phyloP scores from a whole-genome alignment of 2,329 filamentous ascomycete genomes.

The Dothistroma septosporum region DNA sequence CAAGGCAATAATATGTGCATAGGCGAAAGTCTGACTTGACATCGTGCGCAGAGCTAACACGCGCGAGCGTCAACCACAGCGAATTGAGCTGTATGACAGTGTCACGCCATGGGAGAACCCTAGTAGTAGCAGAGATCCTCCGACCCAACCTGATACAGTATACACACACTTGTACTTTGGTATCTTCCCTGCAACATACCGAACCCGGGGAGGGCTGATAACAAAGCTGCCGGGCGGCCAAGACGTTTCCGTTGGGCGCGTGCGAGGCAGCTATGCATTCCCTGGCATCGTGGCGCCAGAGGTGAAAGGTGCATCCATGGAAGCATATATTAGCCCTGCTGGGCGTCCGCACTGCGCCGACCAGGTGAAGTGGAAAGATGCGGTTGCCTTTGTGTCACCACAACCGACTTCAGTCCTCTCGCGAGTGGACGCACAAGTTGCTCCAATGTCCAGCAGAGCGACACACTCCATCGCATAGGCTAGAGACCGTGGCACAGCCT shows the following conservation, averaged over 20 bases:
- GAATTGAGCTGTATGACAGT: neutral
- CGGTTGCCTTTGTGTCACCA: neutral
- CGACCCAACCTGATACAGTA: slow-evolving; percentile 4
- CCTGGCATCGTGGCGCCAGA: slow-evolving; percentile 3
- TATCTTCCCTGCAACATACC: neutral
- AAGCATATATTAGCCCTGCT: slow-evolving; percentile 5
- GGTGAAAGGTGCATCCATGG: slow-evolving; percentile 4
- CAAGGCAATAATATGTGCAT: neutral
- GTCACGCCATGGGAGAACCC: neutral
- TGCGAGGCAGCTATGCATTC: slow-evolving; percentile 3
- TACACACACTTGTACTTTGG: neutral
- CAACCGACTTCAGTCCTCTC: neutral
- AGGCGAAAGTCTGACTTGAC: neutral
- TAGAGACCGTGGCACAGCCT: neutral
- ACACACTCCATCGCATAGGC: neutral
- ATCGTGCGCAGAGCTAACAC: neutral
- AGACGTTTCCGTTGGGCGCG: neutral
- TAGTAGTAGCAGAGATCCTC: neutral
- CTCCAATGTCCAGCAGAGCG: neutral
- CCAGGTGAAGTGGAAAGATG: neutral
- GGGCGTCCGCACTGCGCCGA: neutral
- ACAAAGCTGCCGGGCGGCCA: neutral
- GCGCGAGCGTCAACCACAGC: neutral
- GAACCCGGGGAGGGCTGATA: neutral
- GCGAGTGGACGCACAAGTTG: neutral